Percentiles rank a stretch among this genome's conserved stretches.
Evolutionary conservation across 495 filamentous ascomycete genomes (phyloP).

Genomic region (Hyaloscypha hepaticicola): DNA sequence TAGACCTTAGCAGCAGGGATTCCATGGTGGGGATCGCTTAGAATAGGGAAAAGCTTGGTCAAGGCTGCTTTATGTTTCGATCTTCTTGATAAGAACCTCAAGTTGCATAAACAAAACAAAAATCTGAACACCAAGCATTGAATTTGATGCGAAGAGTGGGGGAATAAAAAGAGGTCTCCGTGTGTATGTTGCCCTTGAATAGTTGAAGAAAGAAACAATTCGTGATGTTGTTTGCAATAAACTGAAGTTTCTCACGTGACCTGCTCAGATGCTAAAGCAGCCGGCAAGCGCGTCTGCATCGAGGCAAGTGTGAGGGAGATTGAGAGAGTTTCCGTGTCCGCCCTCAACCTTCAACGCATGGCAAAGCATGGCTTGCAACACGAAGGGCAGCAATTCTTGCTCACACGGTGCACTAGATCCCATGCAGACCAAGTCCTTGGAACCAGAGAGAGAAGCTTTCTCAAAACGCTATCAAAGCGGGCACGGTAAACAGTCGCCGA

Average conservation of each 20-base stretch:
- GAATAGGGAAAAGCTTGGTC: conserved; percentile 13
- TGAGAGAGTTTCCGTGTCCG: not conserved
- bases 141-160: not conserved
- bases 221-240: too few species aligned
- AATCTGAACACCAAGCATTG: conserved; percentile 17
- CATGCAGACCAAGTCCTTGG: not conserved
- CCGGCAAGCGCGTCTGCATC: not conserved
- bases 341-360: not conserved
- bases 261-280: not conserved
- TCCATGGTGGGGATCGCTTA: not conserved
- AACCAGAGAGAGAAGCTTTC: not conserved
- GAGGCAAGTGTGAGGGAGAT: not conserved
- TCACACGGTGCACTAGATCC: not conserved
- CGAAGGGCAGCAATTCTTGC: not conserved
- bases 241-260: too few species aligned
- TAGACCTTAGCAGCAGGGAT: conserved; percentile 2
- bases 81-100: not conserved
- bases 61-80: conserved; percentile 6
- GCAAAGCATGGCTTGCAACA: not conserved
- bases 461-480: not conserved
- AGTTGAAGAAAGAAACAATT: too few species aligned
- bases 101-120: not conserved
- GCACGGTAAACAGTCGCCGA: not conserved
- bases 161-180: too few species aligned
- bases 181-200: too few species aligned